Percentiles rank a stretch among this genome's conserved stretches.
Evolutionary conservation across 2,329 filamentous ascomycete species (phyloP).

Genomic region (Dothistroma septosporum): DNA sequence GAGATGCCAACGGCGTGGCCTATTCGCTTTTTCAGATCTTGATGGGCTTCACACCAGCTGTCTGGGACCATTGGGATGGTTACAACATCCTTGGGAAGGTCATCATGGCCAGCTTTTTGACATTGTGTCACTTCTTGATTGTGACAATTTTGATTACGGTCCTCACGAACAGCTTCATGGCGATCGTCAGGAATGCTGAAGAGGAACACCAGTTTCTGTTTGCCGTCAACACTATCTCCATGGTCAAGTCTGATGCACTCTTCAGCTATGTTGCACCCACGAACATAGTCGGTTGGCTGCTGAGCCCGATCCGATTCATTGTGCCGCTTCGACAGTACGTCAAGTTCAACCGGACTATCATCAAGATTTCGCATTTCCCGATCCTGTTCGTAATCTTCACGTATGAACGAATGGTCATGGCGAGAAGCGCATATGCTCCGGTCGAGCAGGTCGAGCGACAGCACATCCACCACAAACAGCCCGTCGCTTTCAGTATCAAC

Average conservation of each 20-base stretch:
- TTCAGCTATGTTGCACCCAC: constrained; percentile 91
- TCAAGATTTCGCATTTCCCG: constrained; percentile 87
- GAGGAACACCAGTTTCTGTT: constrained; percentile 92
- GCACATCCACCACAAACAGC: constrained; percentile 26
- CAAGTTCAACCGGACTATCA: constrained; percentile 79
- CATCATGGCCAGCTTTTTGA: constrained; percentile 76
- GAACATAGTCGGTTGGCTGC: constrained; percentile 85
- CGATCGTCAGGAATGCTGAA: constrained; percentile 85
- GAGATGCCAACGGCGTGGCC: constrained; percentile 69
- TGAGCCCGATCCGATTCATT: constrained; percentile 76
- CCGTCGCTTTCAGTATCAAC: constrained; percentile 32
- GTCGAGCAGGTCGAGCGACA: constrained; percentile 77
- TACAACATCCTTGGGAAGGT: constrained; percentile 76
- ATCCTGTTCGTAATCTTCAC: constrained; percentile 80
- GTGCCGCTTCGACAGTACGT: constrained; percentile 80
- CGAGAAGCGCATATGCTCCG: constrained; percentile 71
- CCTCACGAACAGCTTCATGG: constrained; percentile 94
- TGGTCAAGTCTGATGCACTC: constrained; percentile 95
- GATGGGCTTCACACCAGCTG: constrained; percentile 93
- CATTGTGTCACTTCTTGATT: constrained; percentile 92
- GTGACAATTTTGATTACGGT: constrained; percentile 94
- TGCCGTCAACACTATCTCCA: constrained; percentile 92
- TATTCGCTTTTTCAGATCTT: constrained; percentile 90
- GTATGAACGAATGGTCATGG: constrained; percentile 78
- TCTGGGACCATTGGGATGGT: constrained; percentile 81